phyloP scores from a whole-genome alignment of 257 asterid genomes.

The Mitragyna speciosa region DNA sequence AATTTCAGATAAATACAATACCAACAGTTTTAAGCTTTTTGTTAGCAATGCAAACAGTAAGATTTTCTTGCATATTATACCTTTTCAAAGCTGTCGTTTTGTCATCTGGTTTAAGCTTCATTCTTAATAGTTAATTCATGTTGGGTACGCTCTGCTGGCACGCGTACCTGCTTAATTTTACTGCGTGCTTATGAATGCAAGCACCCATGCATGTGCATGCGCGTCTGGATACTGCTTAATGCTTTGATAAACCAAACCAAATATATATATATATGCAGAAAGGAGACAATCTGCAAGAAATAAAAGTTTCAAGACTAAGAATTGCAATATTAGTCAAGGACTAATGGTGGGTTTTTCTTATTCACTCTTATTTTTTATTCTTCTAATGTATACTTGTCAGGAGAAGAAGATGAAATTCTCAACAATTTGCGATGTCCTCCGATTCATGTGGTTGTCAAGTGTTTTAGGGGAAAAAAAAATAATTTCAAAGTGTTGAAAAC shows the following conservation, averaged over 20 bases:
- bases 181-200: constrained; percentile 14
- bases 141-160: constrained; percentile 32
- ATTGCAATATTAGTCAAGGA: background rate
- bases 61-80: constrained; percentile 11
- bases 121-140: background rate
- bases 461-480: background rate
- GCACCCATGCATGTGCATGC: constrained; percentile 35
- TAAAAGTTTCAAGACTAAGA: background rate
- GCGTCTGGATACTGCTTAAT: constrained; percentile 13
- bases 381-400: no score
- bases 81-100: constrained; percentile 32
- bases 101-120: background rate
- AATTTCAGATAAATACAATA: background rate
- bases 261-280: no score
- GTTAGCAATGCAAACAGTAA: background rate
- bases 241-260: background rate
- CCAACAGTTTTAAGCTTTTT: constrained; percentile 18
- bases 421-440: background rate
- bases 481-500: background rate
- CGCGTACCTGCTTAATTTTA: constrained; percentile 46
- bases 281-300: background rate
- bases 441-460: background rate
- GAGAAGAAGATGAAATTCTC: background rate
- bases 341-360: background rate
- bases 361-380: no score